These are phyloP conservation scores for Aspergillus jensenii DNA, from an alignment of 2,329 filamentous ascomycete species.

Conservation along the genomic window DNA sequence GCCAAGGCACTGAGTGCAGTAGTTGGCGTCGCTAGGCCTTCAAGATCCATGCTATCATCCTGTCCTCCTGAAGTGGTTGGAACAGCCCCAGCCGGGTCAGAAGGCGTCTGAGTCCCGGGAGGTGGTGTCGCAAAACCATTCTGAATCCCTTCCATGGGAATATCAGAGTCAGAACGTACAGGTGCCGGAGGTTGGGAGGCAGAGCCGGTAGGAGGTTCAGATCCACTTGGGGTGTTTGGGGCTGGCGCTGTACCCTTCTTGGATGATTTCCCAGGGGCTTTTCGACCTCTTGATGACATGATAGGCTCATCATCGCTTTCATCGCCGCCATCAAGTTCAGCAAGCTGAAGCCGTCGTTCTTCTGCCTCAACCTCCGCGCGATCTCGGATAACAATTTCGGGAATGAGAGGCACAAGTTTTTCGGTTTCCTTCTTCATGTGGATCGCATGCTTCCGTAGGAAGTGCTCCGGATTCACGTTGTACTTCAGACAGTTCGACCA, in stretches of 20 bases:
- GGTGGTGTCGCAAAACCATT: conserved; percentile 87
- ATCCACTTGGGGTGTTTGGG: conserved; percentile 72
- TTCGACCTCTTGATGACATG: conserved; percentile 93
- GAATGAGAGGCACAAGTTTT: conserved; percentile 91
- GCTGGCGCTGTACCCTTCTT: conserved; percentile 64
- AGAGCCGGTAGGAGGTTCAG: conserved; percentile 68
- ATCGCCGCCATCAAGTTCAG: conserved; percentile 79
- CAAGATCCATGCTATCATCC: conserved; percentile 82
- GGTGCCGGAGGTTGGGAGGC: conserved; percentile 51
- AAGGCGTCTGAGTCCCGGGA: conserved; percentile 73
- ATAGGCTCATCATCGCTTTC: conserved; percentile 98
- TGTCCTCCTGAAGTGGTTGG: conserved; percentile 65
- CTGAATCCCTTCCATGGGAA: conserved; percentile 68
- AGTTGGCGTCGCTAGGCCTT: conserved; percentile 66
- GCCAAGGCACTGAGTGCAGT: conserved; percentile 67
- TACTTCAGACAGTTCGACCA: conserved; percentile 98
- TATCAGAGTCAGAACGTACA: conserved; percentile 70
- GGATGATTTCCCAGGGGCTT: conserved; percentile 74
- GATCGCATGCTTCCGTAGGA: conserved; percentile 85
- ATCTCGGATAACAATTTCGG: conserved; percentile 85
- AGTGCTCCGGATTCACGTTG: conserved; percentile 85
- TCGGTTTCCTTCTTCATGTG: conserved; percentile 98
- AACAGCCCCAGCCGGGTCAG: conserved; percentile 67
- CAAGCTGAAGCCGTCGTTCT: conserved; percentile 73
- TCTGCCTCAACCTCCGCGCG: conserved; percentile 93